Percentiles rank a stretch among this genome's conserved stretches.
Evolutionary conservation across 352 stramenopile species (phyloP).

Genomic region (Pythium periplocum): DNA sequence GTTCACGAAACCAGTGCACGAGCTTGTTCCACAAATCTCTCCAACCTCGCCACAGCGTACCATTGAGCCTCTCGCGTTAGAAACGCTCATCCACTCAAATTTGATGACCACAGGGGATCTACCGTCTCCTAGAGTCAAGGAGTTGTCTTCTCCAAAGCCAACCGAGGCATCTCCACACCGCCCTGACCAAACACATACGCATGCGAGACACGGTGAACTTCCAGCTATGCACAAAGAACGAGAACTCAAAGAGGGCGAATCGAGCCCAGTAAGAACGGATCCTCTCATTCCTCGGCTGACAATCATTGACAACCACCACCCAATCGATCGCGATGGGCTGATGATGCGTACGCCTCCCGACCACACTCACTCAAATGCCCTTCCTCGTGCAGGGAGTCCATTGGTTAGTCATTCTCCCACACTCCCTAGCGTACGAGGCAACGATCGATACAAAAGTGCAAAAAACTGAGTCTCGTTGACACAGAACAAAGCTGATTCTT

Average conservation of each 20-base stretch:
- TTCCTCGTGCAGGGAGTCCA: no score
- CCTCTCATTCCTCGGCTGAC: not conserved
- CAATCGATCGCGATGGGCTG: no score
- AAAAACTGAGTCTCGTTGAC: not conserved
- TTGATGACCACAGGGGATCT: no score
- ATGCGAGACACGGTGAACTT: not conserved
- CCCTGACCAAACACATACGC: not conserved
- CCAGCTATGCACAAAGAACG: not conserved
- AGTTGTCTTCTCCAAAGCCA: not conserved
- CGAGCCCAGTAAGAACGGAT: constrained; percentile 2
- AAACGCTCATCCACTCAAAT: no score
- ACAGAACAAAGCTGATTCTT: no score
- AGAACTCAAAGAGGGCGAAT: not conserved
- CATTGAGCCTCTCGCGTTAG: no score
- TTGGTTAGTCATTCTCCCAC: no score
- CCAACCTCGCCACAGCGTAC: not conserved
- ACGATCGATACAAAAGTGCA: constrained; percentile 44
- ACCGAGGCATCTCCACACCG: not conserved
- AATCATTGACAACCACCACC: no score
- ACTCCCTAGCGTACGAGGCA: constrained; percentile 46
- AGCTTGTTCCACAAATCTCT: not conserved
- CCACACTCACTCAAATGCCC: no score
- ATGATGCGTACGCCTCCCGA: no score
- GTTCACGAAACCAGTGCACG: not conserved
- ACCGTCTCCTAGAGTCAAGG: not conserved